Conservation (phyloP, 2,329 filamentous ascomycete species). For the Orbilia ellipsospora region DNA sequence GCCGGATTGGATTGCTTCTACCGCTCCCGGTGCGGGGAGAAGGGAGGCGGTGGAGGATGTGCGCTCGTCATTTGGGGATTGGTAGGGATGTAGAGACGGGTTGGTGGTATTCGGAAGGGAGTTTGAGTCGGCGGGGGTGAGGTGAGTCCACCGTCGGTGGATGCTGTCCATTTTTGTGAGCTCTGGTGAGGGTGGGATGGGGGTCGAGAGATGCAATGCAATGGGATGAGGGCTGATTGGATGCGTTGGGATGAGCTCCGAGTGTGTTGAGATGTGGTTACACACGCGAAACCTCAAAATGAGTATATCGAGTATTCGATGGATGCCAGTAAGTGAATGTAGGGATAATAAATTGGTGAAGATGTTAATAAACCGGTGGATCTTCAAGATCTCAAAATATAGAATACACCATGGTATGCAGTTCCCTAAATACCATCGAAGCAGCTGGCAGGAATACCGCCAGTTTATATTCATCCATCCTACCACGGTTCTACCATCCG, state of each 20-base stretch:
- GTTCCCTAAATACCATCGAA: no score
- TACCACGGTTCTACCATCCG: no score
- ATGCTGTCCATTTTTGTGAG: constrained; percentile 14
- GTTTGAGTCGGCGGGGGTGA: constrained; percentile 26
- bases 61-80: constrained; percentile 32
- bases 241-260: constrained; percentile 10
- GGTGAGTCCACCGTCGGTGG: constrained; percentile 41
- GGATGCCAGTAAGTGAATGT: no score
- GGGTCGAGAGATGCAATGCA: constrained; percentile 10
- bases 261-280: constrained; percentile 1
- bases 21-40: constrained; percentile 30
- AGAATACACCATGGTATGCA: no score
- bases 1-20: constrained; percentile 40
- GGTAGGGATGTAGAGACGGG: constrained; percentile 41
- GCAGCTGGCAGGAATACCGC: no score
- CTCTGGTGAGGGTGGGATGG: neutral
- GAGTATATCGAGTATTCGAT: neutral
- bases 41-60: constrained; percentile 50
- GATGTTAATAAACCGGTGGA: no score
- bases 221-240: neutral
- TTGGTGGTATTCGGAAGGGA: constrained; percentile 45
- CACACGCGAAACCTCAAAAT: constrained; percentile 6
- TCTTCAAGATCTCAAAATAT: no score
- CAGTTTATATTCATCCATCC: no score
- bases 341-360: no score